Evolutionary conservation across 2,329 filamentous ascomycete genomes (phyloP).

Genomic region (Colletotrichum karsti): DNA sequence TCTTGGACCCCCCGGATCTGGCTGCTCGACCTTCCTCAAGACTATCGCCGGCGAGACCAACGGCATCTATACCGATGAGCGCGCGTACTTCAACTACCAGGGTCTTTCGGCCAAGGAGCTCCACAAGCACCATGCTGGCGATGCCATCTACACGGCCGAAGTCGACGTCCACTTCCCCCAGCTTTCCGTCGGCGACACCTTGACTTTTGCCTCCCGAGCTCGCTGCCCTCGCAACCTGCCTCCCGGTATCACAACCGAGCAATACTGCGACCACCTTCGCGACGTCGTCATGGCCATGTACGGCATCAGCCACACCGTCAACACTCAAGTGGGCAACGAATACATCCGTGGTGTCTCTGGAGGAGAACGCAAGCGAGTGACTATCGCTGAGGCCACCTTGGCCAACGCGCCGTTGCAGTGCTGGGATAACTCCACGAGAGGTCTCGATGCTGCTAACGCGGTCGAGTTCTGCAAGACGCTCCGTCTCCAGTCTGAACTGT

Average conservation of each 20-base stretch:
- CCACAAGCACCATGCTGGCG: conserved; percentile 51
- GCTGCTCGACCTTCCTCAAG: conserved; percentile 75
- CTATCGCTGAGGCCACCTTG: conserved; percentile 43
- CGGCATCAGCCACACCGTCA: conserved; percentile 61
- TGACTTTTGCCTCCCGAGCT: conserved; percentile 67
- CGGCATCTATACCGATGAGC: conserved; percentile 55
- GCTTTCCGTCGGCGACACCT: conserved; percentile 67
- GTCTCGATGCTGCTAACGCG: conserved; percentile 42
- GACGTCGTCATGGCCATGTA: conserved; percentile 64
- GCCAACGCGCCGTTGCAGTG: conserved; percentile 38
- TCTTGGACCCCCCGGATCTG: conserved; percentile 60
- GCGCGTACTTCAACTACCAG: conserved; percentile 27
- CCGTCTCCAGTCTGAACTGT: conserved; percentile 37
- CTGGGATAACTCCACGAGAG: conserved; percentile 59
- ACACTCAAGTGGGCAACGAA: conserved; percentile 64
- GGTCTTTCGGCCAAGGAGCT: conserved; percentile 25
- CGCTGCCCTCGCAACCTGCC: conserved; percentile 57
- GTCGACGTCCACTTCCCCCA: conserved; percentile 70
- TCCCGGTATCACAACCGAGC: conserved; percentile 48
- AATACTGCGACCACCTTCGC: conserved; percentile 56
- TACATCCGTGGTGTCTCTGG: conserved; percentile 63
- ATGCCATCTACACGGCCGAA: conserved; percentile 74
- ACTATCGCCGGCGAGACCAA: conserved; percentile 71
- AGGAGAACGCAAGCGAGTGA: conserved; percentile 57
- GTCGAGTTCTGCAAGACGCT: conserved; percentile 35